A percentile compares a stretch with the other conserved stretches of the same genome.
Evolutionary conservation across 2,329 filamentous ascomycete species (phyloP).

Genomic region (Cytospora chrysosperma): DNA sequence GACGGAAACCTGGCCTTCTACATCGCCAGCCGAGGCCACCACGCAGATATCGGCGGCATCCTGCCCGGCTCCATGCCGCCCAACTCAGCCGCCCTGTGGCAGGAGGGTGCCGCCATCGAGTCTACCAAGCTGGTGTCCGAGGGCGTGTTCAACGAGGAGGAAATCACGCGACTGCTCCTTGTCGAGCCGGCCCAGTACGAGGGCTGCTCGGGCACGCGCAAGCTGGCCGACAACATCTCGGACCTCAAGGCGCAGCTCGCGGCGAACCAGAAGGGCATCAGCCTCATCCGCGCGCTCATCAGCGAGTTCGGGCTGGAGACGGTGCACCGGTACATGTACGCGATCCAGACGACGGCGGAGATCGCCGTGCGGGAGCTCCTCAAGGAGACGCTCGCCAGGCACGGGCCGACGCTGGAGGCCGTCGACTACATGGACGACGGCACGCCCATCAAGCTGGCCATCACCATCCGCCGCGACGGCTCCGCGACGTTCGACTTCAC

Average conservation of each 20-base stretch:
- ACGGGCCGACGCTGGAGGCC: conserved; percentile 35
- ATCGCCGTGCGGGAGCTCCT: conserved; percentile 68
- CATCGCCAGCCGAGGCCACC: conserved; percentile 68
- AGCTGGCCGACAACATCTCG: conserved; percentile 70
- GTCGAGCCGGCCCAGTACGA: conserved; percentile 65
- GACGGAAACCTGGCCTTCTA: conserved; percentile 39
- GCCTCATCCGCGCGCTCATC: conserved; percentile 67
- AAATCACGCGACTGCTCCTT: conserved; percentile 64
- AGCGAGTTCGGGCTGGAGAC: conserved; percentile 70
- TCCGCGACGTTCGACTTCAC: conserved; percentile 27
- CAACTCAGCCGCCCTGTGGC: conserved; percentile 58
- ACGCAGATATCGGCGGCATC: conserved; percentile 54
- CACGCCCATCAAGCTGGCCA: conserved; percentile 34
- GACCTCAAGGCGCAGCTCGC: conserved; percentile 75
- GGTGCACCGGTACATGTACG: conserved; percentile 76
- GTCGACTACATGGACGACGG: conserved; percentile 43
- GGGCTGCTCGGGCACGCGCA: conserved; percentile 66
- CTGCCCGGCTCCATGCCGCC: conserved; percentile 75
- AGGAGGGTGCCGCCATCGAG: conserved; percentile 59
- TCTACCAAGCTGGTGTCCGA: conserved; percentile 64
- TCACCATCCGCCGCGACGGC: conserved; percentile 33
- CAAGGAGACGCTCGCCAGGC: conserved; percentile 59
- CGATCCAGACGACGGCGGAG: conserved; percentile 75
- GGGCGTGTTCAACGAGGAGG: conserved; percentile 68
- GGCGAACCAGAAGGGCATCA: conserved; percentile 73